Percentiles rank a stretch among this genome's conserved stretches.
Conservation (phyloP, 2,329 filamentous ascomycete species). For the Ophiostoma sp. region DNA sequence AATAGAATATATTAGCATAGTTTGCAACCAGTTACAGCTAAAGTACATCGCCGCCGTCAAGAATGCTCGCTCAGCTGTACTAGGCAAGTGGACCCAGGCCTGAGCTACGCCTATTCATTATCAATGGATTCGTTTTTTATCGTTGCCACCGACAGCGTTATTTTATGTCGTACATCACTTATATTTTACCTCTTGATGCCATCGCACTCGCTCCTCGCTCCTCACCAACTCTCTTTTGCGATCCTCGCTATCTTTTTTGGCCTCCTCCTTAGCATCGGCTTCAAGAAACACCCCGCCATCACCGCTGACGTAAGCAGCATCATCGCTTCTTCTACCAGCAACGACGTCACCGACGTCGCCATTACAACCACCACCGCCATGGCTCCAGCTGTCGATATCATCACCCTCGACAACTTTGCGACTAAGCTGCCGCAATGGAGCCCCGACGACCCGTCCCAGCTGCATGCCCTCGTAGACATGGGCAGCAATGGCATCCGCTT, state of each 20-base stretch:
- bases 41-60: not conserved
- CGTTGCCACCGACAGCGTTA: not conserved
- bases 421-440: conserved; percentile 47
- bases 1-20: no score
- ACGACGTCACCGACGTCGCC: not conserved
- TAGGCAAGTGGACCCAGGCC: not conserved
- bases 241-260: not conserved
- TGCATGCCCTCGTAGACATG: conserved; percentile 56
- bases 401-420: conserved; percentile 49
- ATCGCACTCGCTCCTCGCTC: not conserved
- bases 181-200: not conserved
- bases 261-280: not conserved
- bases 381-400: conserved; percentile 34
- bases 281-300: not conserved
- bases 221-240: not conserved
- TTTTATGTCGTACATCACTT: not conserved
- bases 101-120: not conserved
- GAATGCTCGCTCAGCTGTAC: not conserved
- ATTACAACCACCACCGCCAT: conserved; percentile 27
- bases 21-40: no score
- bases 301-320: not conserved
- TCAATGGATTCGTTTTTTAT: not conserved
- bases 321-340: not conserved
- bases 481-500: conserved; percentile 89
- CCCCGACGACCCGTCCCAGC: conserved; percentile 43